Base-by-base conservation (phyloP, 768 basidiomycete species). In the Lactarius pseudohatsudake region DNA sequence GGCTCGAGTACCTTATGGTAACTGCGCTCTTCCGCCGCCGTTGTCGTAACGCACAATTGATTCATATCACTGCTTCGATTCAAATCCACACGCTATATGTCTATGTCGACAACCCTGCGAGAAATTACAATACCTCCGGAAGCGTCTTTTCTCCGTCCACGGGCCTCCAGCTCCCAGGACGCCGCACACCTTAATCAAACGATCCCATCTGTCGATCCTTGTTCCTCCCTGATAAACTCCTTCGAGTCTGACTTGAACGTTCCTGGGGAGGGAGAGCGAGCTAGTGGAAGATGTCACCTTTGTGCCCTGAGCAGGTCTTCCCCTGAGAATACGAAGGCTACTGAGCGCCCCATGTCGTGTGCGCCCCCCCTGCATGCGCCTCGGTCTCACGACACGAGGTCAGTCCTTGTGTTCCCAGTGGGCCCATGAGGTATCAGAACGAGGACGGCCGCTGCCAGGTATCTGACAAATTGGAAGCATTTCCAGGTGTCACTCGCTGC, bases 131-230 rank as follows among this genome's bases (percentile, higher is more conserved):
- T 38, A 40, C 34, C 9, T 55, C 43, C 28, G n/a, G 40, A n/a
- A 54, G 50, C 58, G 16, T 50, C 40, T 18, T 60, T 65, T 41
- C 59, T 61, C 65, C 65, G 56, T 34, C 55, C 36, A 41, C 36
- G 36, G 43, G 15, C 3, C 41, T n/a, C 22, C 32, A 18, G 18
- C 20, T 57, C 45, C 28, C 40, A 32, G 54, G 55, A 40, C 28
- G 22, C 22, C 45, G 26, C 13, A 22, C 22, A 40, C 3, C 36
- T 22, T 41, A 36, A 65, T 61, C n/a, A 18, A 57, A 41, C 20
- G 60, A 47, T 43, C 5, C 4, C 30, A 13, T 54, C 50, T 34
- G n/a, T 59, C 59, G 20, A 16, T 57, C 15, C n/a, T n/a, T 57
- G 16, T 40, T 58, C 30, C n/a, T 26, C 34, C 20, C 20, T 40